Evolutionary conservation across 2,329 filamentous ascomycete species (phyloP).

Genomic region (Colletotrichum magnum): DNA sequence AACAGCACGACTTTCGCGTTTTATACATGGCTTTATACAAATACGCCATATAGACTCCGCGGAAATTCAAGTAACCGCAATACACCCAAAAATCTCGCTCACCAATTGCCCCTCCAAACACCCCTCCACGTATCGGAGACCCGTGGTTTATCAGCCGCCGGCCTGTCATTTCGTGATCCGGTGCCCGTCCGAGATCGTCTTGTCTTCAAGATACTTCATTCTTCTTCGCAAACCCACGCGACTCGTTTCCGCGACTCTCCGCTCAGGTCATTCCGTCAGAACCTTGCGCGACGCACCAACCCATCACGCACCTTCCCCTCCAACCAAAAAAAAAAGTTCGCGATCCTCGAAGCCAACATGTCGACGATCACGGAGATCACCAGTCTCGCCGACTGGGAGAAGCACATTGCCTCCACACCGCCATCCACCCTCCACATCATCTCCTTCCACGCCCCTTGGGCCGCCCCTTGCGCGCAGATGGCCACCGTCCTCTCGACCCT

Average conservation of each 20-base stretch:
- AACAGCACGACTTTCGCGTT: constrained; percentile 5
- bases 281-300: constrained; percentile 1
- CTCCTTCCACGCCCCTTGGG: constrained; percentile 98
- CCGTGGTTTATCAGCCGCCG: constrained; percentile 38
- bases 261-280: constrained; percentile 4
- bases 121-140: constrained; percentile 39
- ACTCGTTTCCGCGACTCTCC: constrained; percentile 3
- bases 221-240: constrained; percentile 16
- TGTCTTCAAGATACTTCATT: constrained; percentile 18
- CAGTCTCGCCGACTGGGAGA: constrained; percentile 80
- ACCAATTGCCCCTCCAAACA: constrained; percentile 39
- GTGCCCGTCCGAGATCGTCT: constrained; percentile 7
- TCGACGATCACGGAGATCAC: constrained; percentile 84
- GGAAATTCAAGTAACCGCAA: constrained; percentile 13
- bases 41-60: constrained; percentile 8
- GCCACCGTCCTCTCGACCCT: constrained; percentile 86
- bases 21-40: not conserved
- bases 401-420: constrained; percentile 76
- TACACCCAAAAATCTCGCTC: constrained; percentile 36
- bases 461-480: constrained; percentile 96
- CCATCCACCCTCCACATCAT: constrained; percentile 82
- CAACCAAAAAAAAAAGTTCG: constrained; percentile 11
- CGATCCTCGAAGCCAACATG: constrained; percentile 63
- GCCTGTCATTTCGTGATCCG: constrained; percentile 36
- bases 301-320: not conserved